Percentiles rank a stretch among this genome's conserved stretches.
phyloP scores from a whole-genome alignment of 768 basidiomycete genomes.

The Amanita subjunquillea region DNA sequence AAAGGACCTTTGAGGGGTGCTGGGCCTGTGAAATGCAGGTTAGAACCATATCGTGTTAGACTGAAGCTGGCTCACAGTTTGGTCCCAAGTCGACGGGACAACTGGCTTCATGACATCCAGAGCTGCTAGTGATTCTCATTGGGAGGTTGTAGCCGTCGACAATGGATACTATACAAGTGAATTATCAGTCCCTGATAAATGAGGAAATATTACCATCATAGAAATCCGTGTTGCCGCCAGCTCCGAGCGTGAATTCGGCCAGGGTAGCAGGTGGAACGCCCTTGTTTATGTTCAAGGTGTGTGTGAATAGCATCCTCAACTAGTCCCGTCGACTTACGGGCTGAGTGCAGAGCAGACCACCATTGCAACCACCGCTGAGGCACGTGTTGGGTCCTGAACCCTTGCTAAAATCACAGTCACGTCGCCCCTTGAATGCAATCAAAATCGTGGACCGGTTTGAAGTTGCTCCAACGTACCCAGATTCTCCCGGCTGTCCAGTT shows the following conservation, averaged over 20 bases:
- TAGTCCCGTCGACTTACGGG: not conserved
- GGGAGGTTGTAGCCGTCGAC: slow-evolving; percentile 64
- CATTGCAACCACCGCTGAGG: too few species aligned
- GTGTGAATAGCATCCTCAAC: slow-evolving; percentile 22
- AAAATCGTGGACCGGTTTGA: too few species aligned
- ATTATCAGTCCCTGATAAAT: not conserved
- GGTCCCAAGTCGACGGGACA: slow-evolving; percentile 25
- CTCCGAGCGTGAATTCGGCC: slow-evolving; percentile 57
- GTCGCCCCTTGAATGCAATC: too few species aligned
- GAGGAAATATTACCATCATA: slow-evolving; percentile 40
- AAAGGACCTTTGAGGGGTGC: slow-evolving; percentile 38
- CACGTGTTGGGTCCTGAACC: too few species aligned
- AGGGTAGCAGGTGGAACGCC: slow-evolving; percentile 62
- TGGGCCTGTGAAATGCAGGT: slow-evolving; percentile 28
- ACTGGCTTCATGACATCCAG: slow-evolving; percentile 40
- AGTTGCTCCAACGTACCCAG: too few species aligned
- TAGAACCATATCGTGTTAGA: not conserved
- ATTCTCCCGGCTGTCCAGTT: too few species aligned
- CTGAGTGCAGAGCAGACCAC: not conserved
- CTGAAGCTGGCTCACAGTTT: slow-evolving; percentile 29
- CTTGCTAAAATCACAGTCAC: too few species aligned
- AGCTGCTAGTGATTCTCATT: slow-evolving; percentile 22
- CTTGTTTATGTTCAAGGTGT: slow-evolving; percentile 11
- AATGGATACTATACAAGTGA: slow-evolving; percentile 37
- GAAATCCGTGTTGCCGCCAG: slow-evolving; percentile 32